Evolutionary conservation across 2,329 filamentous ascomycete genomes (phyloP), one percentile per base, ranked within the genome.

Genomic region (Stagonosporopsis tanaceti): DNA sequence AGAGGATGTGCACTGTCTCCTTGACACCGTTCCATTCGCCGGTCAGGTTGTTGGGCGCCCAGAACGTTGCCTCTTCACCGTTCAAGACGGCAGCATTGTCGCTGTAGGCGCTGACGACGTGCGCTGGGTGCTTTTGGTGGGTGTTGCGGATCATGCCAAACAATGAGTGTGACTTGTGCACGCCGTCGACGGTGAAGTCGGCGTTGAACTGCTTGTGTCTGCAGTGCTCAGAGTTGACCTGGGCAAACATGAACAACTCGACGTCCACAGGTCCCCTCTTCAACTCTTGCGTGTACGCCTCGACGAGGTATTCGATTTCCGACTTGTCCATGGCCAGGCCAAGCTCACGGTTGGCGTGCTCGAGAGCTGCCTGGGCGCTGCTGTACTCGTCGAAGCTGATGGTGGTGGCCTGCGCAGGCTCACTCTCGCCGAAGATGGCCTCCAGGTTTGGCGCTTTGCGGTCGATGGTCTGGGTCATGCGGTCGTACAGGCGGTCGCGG

Each of bases 211-310:
- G 91, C 82, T 97, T 96, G 74, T 89, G 87, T 57, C 87, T 80
- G 72, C 87, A 97, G 78, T 98, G 94, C 82, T 99, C 95, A 3
- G 94, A 98, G 81, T 98, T 98, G 75, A 99, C 94, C 79, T 99
- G 95, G 15, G 94, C 94, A 76, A 98, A 99, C 95, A 98, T 98
- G 83, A 98, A 98, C 22, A 98, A 84, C 79, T 99, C 95, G 41
- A 98, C 91, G 75, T 98, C 95, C 59, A 93, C 89, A 1, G 92
- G 92, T 46, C 85, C 81, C 35, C 88, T 81, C 61, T 87, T 85
- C 17, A 89, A 80, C 55, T 82, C 84, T 35, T 87, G 81, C 6
- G 86, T 87, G 77, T 92, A 95, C 39, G 89, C 89, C 65, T 93
- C 88, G n/a, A 97, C 91, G 37, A 99, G 84, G 72, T 99, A 98